A percentile compares a stretch with the other conserved stretches of the same genome.
Conservation (phyloP, 2,329 filamentous ascomycete species). For the Penicillium capsulatum region DNA sequence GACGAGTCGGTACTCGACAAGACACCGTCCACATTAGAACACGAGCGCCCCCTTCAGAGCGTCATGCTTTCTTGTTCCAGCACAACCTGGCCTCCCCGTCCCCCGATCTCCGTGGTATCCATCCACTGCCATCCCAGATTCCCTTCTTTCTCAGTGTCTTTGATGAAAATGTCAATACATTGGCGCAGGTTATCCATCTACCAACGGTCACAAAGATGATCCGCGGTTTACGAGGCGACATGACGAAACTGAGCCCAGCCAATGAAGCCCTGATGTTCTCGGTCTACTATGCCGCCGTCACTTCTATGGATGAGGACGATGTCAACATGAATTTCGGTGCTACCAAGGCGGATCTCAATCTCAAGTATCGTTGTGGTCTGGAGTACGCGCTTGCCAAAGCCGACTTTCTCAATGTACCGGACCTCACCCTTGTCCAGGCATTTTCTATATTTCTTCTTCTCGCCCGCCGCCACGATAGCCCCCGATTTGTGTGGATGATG, state of each 20-base stretch:
- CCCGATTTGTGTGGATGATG: constrained; percentile 25
- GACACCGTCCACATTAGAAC: constrained; percentile 31
- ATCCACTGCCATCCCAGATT: constrained; percentile 54
- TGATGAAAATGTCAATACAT: constrained; percentile 50
- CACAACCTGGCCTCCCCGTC: constrained; percentile 34
- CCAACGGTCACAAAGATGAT: constrained; percentile 30
- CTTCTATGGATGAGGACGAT: constrained; percentile 56
- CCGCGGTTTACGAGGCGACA: constrained; percentile 33
- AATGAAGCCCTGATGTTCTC: constrained; percentile 55
- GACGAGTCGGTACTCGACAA: constrained; percentile 26
- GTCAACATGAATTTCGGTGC: constrained; percentile 25
- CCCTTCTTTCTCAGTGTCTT: constrained; percentile 52
- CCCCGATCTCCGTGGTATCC: constrained; percentile 40
- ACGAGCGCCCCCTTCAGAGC: constrained; percentile 44
- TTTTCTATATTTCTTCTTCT: constrained; percentile 17
- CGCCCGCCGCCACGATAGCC: constrained; percentile 20
- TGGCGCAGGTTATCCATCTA: constrained; percentile 30
- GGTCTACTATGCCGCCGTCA: constrained; percentile 55
- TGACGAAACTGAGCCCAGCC: constrained; percentile 36
- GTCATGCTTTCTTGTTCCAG: constrained; percentile 52
- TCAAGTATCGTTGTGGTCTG: constrained; percentile 20
- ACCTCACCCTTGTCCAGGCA: constrained; percentile 18
- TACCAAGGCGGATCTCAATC: constrained; percentile 18
- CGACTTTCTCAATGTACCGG: constrained; percentile 19
- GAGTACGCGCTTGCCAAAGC: constrained; percentile 21